Evolutionary conservation across 2,329 filamentous ascomycete species (phyloP), one percentile per base, ranked within the genome.

Genomic region (Coniella lustricola): DNA sequence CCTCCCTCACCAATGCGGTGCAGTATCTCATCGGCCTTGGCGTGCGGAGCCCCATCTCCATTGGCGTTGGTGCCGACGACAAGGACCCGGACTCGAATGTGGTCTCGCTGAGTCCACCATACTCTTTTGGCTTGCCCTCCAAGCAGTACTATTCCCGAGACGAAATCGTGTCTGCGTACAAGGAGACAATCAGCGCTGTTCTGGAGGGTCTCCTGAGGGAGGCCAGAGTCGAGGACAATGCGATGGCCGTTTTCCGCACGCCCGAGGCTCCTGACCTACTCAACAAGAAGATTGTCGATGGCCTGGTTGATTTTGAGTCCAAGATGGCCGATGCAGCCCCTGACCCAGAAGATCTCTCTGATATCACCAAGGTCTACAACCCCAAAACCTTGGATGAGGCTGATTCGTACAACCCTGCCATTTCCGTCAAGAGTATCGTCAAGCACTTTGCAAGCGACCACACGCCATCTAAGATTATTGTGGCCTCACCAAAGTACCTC

Each of bases 141-240:
- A 78, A 80, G 56, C 73, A 82, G 56, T 77, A 79, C 53, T 84
- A 83, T 56, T 67, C 75, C 29, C 74, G 82, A 53, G 68, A 72
- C 25, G 62, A 74, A 42, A 66, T 78, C 36, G 60, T 83, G 42
- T 62, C 65, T 17, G 67, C 72, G 29, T 84, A 84, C 58, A 68
- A 70, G 54, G 59, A 59, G 3, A 64, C 66, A 3, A 68, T 79
- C 48, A 60, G 60, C 33, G 58, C 66, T 25, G 66, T 73, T 3
- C 63, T 70, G 14, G 50, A 57, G 16, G 57, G 56, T 3, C n/a
- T 53, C 16, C 29, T 49, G 31, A 42, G 42, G n/a, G 40, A 53
- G n/a, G 44, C 40, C 4, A 33, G 39, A 2, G 35, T 36, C 3
- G 20, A 41, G 3, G 20, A 22, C 35, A 43, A 22, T 8, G 37